Base-by-base conservation (phyloP, 176 grass and related monocot species). In the Phragmites australis region DNA sequence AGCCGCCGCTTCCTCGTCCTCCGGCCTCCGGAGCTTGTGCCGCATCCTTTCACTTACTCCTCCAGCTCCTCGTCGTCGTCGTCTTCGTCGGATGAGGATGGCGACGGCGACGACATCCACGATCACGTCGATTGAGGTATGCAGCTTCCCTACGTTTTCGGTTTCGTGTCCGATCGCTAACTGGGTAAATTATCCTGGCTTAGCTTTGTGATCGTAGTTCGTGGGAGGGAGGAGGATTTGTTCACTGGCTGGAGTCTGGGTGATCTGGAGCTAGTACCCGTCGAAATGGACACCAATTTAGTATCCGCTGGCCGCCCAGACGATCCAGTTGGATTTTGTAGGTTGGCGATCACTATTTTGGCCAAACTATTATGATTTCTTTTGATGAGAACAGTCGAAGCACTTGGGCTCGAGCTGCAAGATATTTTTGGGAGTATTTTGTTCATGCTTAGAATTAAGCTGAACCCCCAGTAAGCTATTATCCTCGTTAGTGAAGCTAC, bases 71-170 rank as follows among this genome's bases (percentile, higher is more conserved):
- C 78, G 0, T 81, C 88, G 0, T 82, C 83, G 0, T 90, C 78
- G 0, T 85, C 88, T 0, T 86, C 83, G 0, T 88, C 77, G 39
- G 60, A 63, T 16, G 79, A 67, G 5, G 74, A 85, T 11, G 52
- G 70, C 21, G 70, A 72, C 27, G 49, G 41, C 13, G 59, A 71
- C 29, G 49, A 3, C 71, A 70, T 65, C 27, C 57, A 21, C 30
- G 39, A 75, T 23, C 82, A 89, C 58, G 23, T 64, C 72, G 87
- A 89, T 76, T 89, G 77, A 89, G 82, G 87, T 85, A 21, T 0
- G 72, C 40, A 13, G 14, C 12, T 75, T 15, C 26, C 49, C 50
- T 4, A n/a, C 1, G 2, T 34, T 34, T 62, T 51, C 8, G 19
- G 16, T 51, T 69, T 22, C 41, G 18, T 58, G 10, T 64, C 17